phyloP scores from a whole-genome alignment of 129 eudicot species.

The Calendula officinalis region DNA sequence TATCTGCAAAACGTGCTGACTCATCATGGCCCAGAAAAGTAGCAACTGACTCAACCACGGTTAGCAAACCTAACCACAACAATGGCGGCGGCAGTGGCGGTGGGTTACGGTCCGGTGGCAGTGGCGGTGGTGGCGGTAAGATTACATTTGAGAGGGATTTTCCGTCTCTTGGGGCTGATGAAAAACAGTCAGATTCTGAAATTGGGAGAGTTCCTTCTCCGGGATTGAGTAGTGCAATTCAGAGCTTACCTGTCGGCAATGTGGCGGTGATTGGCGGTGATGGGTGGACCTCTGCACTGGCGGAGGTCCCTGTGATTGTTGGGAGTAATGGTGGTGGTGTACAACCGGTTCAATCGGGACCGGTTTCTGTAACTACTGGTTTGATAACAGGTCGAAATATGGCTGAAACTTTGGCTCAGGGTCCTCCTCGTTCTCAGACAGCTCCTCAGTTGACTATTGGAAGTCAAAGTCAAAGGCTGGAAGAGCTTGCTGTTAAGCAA shows the following conservation, averaged over 20 bases:
- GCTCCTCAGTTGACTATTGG: constrained; percentile 64
- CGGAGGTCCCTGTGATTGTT: constrained; percentile 57
- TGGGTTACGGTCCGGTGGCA: too few relatives aligned
- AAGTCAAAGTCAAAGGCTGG: constrained; percentile 77
- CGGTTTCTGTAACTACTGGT: constrained; percentile 32
- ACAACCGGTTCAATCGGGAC: constrained; percentile 5
- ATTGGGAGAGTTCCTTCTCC: constrained; percentile 63
- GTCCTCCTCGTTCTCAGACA: constrained; percentile 44
- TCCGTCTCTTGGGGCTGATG: constrained; percentile 88
- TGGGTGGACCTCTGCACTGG: constrained; percentile 78
- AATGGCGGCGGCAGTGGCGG: too few relatives aligned
- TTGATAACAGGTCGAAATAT: constrained; percentile 68
- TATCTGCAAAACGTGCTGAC: constrained; percentile 64
- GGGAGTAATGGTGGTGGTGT: constrained; percentile 42
- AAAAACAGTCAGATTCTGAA: constrained; percentile 50
- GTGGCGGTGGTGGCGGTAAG: too few relatives aligned
- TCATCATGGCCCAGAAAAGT: constrained; percentile 49
- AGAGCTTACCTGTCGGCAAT: constrained; percentile 51
- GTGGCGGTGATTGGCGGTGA: constrained; percentile 51
- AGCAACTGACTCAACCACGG: constrained; percentile 36
- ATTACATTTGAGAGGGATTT: constrained; percentile 70
- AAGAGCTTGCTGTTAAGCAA: constrained; percentile 84
- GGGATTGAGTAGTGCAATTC: constrained; percentile 53
- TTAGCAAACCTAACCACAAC: constrained; percentile 35
- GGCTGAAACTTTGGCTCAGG: constrained; percentile 93